These are phyloP conservation scores for Xylariaceae sp. DNA, from an alignment of 2,329 filamentous ascomycete genomes.

Conservation along the genomic window DNA sequence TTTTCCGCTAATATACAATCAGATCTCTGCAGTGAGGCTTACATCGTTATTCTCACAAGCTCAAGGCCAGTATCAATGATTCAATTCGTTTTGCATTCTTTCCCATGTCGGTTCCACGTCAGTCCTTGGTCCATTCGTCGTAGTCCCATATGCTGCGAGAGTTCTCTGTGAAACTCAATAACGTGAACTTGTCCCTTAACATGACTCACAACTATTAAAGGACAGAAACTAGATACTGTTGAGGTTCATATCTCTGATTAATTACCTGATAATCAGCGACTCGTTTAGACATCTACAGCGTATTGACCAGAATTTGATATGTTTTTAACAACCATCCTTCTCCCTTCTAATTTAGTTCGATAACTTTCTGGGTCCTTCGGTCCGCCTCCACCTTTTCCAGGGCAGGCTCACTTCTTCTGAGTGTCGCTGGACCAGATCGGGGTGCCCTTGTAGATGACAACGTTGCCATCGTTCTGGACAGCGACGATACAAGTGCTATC, in stretches of 20 bases:
- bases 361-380: neutral
- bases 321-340: neutral
- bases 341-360: neutral
- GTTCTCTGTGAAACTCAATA: too few species aligned
- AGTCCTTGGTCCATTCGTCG: too few species aligned
- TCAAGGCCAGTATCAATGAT: too few species aligned
- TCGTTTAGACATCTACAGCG: neutral
- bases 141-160: too few species aligned
- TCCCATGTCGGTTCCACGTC: too few species aligned
- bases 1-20: too few species aligned
- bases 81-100: too few species aligned
- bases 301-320: neutral
- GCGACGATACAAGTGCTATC: constrained; percentile 34
- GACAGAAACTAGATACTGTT: neutral
- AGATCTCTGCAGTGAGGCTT: too few species aligned
- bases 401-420: constrained; percentile 17
- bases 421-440: constrained; percentile 42
- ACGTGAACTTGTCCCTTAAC: too few species aligned
- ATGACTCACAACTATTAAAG: too few species aligned
- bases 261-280: constrained; percentile 3
- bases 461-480: constrained; percentile 43
- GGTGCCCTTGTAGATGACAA: constrained; percentile 42
- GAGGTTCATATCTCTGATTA: neutral
- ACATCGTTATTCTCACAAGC: too few species aligned
- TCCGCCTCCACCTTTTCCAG: neutral